phyloP scores from a whole-genome alignment of 805 yeast species.

The Cyberlindnera petersonii region DNA sequence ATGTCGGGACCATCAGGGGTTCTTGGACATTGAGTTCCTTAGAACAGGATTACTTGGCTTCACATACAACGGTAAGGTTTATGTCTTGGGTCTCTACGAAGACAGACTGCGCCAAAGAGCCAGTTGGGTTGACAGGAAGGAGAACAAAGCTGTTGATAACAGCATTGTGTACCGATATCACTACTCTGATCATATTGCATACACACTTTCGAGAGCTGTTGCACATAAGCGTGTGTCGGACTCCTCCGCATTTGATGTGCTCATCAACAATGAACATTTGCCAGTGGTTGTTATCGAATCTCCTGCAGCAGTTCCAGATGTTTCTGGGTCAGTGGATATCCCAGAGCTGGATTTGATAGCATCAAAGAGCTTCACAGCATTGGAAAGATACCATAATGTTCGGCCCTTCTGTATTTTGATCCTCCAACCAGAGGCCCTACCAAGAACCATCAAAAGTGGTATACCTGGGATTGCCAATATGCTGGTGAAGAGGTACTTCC shows the following conservation, averaged over 20 bases:
- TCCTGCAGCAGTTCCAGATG: slow-evolving; percentile 39
- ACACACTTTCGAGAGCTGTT: slow-evolving; percentile 76
- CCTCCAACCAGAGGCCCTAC: slow-evolving; percentile 75
- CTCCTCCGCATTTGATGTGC: slow-evolving; percentile 86
- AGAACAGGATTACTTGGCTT: slow-evolving; percentile 92
- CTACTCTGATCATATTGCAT: slow-evolving; percentile 82
- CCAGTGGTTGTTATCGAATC: slow-evolving; percentile 87
- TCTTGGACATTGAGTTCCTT: slow-evolving; percentile 70
- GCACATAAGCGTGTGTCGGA: slow-evolving; percentile 66
- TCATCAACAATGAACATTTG: slow-evolving; percentile 66
- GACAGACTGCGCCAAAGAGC: slow-evolving; percentile 81
- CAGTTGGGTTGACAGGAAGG: slow-evolving; percentile 57
- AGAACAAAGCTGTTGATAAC: slow-evolving; percentile 10
- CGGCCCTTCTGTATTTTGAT: slow-evolving; percentile 78
- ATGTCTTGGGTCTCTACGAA: slow-evolving; percentile 84
- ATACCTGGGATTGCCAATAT: slow-evolving; percentile 90
- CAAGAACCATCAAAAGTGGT: slow-evolving; percentile 80
- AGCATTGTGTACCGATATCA: slow-evolving; percentile 50
- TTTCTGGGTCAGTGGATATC: slow-evolving; percentile 30
- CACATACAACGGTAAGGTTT: slow-evolving; percentile 79
- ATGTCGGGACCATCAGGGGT: slow-evolving; percentile 69
- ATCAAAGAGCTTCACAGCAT: slow-evolving; percentile 38
- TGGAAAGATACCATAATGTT: slow-evolving; percentile 62
- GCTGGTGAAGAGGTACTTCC: slow-evolving; percentile 72
- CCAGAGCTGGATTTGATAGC: slow-evolving; percentile 48